A percentile compares a stretch with the other conserved stretches of the same genome.
Evolutionary conservation across 805 yeast genomes (phyloP).

Genomic region (Wickerhamiella slavikovae): DNA sequence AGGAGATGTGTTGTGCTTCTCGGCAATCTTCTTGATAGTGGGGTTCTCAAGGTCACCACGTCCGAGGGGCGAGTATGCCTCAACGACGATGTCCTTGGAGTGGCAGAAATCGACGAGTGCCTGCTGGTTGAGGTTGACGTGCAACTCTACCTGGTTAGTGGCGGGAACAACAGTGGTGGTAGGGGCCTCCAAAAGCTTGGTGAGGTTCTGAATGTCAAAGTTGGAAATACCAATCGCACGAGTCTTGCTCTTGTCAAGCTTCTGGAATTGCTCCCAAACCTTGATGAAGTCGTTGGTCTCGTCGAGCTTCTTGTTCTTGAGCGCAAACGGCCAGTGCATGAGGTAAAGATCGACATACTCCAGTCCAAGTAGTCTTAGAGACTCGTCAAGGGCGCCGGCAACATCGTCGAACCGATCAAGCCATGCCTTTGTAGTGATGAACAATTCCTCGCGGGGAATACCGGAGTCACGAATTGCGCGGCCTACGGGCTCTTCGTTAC

Average conservation of each 20-base stretch:
- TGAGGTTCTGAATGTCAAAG: constrained; percentile 31
- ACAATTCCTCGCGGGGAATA: constrained; percentile 29
- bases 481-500: constrained; percentile 50
- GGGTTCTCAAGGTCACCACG: constrained; percentile 31
- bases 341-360: constrained; percentile 48
- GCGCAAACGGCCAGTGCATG: constrained; percentile 34
- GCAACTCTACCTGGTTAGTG: constrained; percentile 56
- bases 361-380: constrained; percentile 29
- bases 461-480: constrained; percentile 25
- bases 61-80: constrained; percentile 68
- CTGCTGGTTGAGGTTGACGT: constrained; percentile 47
- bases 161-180: constrained; percentile 41
- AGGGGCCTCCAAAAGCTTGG: constrained; percentile 23
- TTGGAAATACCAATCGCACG: constrained; percentile 59
- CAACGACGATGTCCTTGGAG: constrained; percentile 31
- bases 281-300: constrained; percentile 25
- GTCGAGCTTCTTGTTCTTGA: constrained; percentile 15
- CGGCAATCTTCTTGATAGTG: constrained; percentile 31
- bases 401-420: constrained; percentile 20
- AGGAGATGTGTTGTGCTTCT: constrained; percentile 30
- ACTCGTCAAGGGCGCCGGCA: constrained; percentile 27
- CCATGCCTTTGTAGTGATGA: constrained; percentile 47
- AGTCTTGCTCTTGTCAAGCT: constrained; percentile 26
- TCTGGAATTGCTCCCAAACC: constrained; percentile 43
- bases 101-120: constrained; percentile 34